Conservation (phyloP, 2,329 filamentous ascomycete species). For the Leptographium radiaticola region DNA sequence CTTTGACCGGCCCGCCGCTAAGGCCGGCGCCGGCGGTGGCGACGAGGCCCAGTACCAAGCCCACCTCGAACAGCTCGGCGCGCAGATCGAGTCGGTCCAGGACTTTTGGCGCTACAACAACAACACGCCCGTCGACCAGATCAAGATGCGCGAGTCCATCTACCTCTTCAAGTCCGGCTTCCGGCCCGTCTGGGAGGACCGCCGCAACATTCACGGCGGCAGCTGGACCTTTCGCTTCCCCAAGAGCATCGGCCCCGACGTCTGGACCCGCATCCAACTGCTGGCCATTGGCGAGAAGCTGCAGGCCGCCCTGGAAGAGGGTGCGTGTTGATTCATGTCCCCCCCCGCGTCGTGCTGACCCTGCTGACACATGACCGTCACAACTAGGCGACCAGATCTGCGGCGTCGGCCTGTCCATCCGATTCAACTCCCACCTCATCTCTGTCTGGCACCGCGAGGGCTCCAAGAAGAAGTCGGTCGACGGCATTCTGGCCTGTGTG, state of each 20-base stretch:
- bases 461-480: slow-evolving; percentile 64
- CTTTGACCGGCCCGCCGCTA: slow-evolving; percentile 36
- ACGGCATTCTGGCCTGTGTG: slow-evolving; percentile 59
- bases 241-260: slow-evolving; percentile 58
- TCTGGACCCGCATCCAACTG: slow-evolving; percentile 72
- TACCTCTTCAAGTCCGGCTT: slow-evolving; percentile 72
- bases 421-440: slow-evolving; percentile 81
- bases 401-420: slow-evolving; percentile 73
- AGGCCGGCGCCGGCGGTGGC: neutral
- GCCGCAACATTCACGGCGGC: slow-evolving; percentile 72
- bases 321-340: slow-evolving; percentile 29
- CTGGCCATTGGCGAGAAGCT: slow-evolving; percentile 74
- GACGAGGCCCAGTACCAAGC: slow-evolving; percentile 26
- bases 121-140: slow-evolving; percentile 63
- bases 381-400: slow-evolving; percentile 68
- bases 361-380: neutral
- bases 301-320: slow-evolving; percentile 57
- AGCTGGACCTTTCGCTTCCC: slow-evolving; percentile 87
- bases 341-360: neutral
- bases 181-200: slow-evolving; percentile 70
- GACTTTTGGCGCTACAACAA: slow-evolving; percentile 78
- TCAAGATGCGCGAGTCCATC: slow-evolving; percentile 65
- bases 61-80: slow-evolving; percentile 48
- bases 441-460: slow-evolving; percentile 89
- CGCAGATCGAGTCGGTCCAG: slow-evolving; percentile 64